Evolutionary conservation across 75 land plant species (phyloP).

Genomic region (Cryptomeria japonica): DNA sequence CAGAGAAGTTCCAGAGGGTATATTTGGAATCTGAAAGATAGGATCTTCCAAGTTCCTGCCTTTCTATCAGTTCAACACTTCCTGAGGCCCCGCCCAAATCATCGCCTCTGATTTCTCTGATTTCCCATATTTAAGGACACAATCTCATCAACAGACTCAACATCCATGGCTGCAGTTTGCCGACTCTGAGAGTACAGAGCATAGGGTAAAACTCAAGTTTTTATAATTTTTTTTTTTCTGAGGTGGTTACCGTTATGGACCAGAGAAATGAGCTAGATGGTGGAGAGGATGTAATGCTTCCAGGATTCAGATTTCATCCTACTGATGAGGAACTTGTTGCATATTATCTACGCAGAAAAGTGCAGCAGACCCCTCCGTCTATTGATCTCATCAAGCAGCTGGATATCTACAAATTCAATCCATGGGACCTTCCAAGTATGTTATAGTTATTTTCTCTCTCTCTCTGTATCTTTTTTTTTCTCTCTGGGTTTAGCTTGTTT

Average conservation of each 20-base stretch:
- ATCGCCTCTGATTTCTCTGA: background rate
- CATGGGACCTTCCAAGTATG: slow-evolving; percentile 50
- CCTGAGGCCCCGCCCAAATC: background rate
- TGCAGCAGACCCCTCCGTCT: slow-evolving; percentile 39
- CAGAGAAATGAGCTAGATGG: background rate
- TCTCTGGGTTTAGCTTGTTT: background rate
- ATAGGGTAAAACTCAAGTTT: background rate
- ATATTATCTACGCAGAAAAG: slow-evolving; percentile 59
- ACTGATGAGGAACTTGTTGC: slow-evolving; percentile 75
- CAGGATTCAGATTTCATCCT: slow-evolving; percentile 75
- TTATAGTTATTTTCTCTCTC: background rate
- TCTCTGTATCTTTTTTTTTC: no score
- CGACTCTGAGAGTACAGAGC: background rate
- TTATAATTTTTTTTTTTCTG: no score
- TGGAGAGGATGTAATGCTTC: slow-evolving; percentile 39
- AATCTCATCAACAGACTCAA: background rate
- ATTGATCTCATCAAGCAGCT: slow-evolving; percentile 57
- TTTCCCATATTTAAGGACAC: background rate
- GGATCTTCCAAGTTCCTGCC: background rate
- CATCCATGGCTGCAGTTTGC: background rate
- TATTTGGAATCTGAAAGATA: background rate
- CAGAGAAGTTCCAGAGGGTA: background rate
- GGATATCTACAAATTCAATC: slow-evolving; percentile 66
- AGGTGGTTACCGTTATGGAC: background rate
- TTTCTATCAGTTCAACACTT: background rate